phyloP scores from a whole-genome alignment of 257 asterid species.

The Eucommia ulmoides region DNA sequence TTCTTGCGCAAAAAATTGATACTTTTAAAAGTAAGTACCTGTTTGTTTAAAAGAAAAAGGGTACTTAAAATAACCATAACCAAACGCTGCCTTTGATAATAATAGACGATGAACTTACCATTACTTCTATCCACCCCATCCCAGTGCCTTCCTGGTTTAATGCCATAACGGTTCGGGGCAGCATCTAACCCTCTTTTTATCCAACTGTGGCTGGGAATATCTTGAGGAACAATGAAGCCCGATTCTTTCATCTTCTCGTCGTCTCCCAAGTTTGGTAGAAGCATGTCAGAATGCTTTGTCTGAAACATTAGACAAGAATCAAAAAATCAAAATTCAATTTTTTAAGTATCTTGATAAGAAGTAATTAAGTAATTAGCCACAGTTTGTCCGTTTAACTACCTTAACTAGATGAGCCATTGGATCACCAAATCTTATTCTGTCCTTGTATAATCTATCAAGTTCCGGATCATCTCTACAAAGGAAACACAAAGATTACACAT shows the following conservation, averaged over 20 bases:
- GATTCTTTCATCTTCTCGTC: constrained; percentile 72
- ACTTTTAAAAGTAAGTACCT: too few species aligned
- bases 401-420: constrained; percentile 91
- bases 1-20: too few species aligned
- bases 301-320: constrained; percentile 16
- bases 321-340: background rate
- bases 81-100: background rate
- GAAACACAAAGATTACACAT: constrained; percentile 6
- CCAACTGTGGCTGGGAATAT: constrained; percentile 77
- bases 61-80: background rate
- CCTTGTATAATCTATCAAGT: constrained; percentile 81
- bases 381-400: constrained; percentile 21
- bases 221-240: constrained; percentile 80
- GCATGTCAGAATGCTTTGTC: constrained; percentile 44
- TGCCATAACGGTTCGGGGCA: constrained; percentile 73
- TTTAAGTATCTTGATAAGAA: background rate
- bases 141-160: constrained; percentile 94
- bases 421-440: constrained; percentile 85
- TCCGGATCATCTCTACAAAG: constrained; percentile 73
- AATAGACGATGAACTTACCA: constrained; percentile 41
- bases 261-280: constrained; percentile 54
- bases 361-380: too few species aligned
- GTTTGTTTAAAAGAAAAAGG: background rate
- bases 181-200: constrained; percentile 53
- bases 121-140: constrained; percentile 88